A percentile compares a stretch with the other conserved stretches of the same genome.
Evolutionary conservation across 352 stramenopile genomes (phyloP).

Genomic region (Globisporangium nodosum): DNA sequence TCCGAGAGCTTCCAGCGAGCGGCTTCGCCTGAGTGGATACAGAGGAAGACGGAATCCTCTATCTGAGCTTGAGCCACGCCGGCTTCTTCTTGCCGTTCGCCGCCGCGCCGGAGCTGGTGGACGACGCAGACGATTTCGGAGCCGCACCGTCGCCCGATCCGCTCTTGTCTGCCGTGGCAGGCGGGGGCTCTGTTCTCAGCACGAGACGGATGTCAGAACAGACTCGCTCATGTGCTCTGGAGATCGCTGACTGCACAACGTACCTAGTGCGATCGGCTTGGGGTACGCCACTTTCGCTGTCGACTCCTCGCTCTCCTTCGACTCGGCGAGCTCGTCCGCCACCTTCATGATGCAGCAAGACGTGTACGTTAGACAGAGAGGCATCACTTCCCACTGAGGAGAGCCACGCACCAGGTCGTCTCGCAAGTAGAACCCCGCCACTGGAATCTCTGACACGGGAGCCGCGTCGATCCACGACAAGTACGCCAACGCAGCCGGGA

Average conservation of each 20-base stretch:
- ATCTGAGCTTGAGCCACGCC: slow-evolving; percentile 62
- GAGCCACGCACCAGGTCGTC: slow-evolving; percentile 37
- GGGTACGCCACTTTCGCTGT: slow-evolving; percentile 32
- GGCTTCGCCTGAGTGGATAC: too few relatives aligned
- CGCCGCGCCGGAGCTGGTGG: slow-evolving; percentile 19
- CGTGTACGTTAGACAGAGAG: neutral
- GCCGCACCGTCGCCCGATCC: slow-evolving; percentile 19
- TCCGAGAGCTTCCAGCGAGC: neutral
- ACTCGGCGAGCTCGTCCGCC: slow-evolving; percentile 25
- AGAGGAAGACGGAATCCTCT: neutral
- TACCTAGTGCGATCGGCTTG: slow-evolving; percentile 41
- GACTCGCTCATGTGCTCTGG: neutral
- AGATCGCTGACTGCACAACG: neutral
- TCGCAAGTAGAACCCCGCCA: slow-evolving; percentile 52
- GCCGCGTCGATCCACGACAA: slow-evolving; percentile 56
- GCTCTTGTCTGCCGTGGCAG: slow-evolving; percentile 10
- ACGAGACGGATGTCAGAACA: neutral
- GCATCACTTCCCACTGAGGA: too few relatives aligned
- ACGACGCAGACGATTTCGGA: slow-evolving; percentile 19
- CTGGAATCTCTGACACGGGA: slow-evolving; percentile 7
- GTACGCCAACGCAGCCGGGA: slow-evolving; percentile 73
- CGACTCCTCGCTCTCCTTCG: slow-evolving; percentile 26
- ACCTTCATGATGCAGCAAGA: slow-evolving; percentile 16
- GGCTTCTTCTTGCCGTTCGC: slow-evolving; percentile 62
- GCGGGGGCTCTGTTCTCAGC: slow-evolving; percentile 19